Conservation (phyloP, 2,329 filamentous ascomycete species). For the Fusarium robinianum region DNA sequence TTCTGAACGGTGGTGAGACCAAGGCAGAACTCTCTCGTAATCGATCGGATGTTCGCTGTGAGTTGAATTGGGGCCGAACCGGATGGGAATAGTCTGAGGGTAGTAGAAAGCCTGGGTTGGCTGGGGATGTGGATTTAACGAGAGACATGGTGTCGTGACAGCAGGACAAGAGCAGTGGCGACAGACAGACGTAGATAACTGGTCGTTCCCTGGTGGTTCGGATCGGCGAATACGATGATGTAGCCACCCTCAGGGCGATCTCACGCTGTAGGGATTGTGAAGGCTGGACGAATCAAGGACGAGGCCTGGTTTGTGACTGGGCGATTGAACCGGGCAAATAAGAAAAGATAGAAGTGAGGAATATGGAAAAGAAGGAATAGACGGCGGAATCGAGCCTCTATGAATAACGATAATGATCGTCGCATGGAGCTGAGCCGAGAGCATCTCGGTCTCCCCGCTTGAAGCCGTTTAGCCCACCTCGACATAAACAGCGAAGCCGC, state of each 20-base stretch:
- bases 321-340: background rate
- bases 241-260: conserved; percentile 32
- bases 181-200: conserved; percentile 13
- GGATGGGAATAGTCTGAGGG: conserved; percentile 21
- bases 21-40: conserved; percentile 53
- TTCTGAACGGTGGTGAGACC: conserved; percentile 45
- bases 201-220: conserved; percentile 22
- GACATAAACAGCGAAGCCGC: conserved; percentile 24
- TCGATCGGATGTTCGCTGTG: conserved; percentile 55
- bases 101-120: conserved; percentile 19
- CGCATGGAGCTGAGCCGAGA: conserved; percentile 19
- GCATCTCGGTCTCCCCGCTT: conserved; percentile 24
- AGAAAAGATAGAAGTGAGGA: background rate
- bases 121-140: conserved; percentile 27
- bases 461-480: conserved; percentile 14
- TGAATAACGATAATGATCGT: conserved; percentile 26
- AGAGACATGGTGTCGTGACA: conserved; percentile 24
- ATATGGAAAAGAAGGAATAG: conserved; percentile 1
- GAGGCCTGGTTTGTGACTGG: background rate
- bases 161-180: conserved; percentile 25
- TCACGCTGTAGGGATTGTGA: conserved; percentile 33
- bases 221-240: conserved; percentile 36
- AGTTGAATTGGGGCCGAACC: conserved; percentile 55
- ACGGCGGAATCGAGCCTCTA: conserved; percentile 17
- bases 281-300: conserved; percentile 17